Percentiles rank a stretch among this genome's conserved stretches.
phyloP scores from a whole-genome alignment of 441 rosid genomes.

The Dalechampia spathulata region DNA sequence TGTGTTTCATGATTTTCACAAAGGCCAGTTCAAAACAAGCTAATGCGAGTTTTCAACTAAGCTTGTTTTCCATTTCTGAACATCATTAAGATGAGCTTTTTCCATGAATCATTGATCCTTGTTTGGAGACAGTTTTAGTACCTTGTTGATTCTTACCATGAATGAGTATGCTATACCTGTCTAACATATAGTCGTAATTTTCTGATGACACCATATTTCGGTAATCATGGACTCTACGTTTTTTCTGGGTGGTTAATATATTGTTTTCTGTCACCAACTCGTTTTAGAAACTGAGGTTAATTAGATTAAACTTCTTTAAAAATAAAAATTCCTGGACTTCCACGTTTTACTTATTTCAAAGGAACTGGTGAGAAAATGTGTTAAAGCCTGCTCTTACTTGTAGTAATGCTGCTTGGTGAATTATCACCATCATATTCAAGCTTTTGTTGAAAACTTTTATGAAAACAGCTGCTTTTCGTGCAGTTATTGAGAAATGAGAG shows the following conservation, averaged over 20 bases:
- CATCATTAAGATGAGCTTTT: no score
- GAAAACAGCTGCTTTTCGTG: no score
- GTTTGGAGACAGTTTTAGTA: no score
- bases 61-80: no score
- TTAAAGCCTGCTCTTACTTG: not conserved
- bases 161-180: no score
- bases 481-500: not conserved
- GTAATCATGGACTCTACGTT: no score
- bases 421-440: not conserved
- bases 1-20: no score
- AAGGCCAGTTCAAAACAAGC: no score
- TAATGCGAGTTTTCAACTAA: no score
- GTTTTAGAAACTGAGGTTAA: not conserved
- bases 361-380: constrained; percentile 4
- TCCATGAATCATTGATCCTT: no score
- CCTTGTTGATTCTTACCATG: no score
- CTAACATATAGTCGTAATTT: constrained; percentile 1
- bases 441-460: not conserved
- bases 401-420: not conserved
- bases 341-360: constrained; percentile 2
- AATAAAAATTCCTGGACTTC: not conserved
- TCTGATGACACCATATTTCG: no score
- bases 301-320: not conserved
- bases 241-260: not conserved
- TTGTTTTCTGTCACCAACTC: not conserved